Percentiles rank a stretch among this genome's conserved stretches.
These are phyloP conservation scores for Hippophae gyantsensis DNA, from an alignment of 306 rosid species.

Conservation along the genomic window DNA sequence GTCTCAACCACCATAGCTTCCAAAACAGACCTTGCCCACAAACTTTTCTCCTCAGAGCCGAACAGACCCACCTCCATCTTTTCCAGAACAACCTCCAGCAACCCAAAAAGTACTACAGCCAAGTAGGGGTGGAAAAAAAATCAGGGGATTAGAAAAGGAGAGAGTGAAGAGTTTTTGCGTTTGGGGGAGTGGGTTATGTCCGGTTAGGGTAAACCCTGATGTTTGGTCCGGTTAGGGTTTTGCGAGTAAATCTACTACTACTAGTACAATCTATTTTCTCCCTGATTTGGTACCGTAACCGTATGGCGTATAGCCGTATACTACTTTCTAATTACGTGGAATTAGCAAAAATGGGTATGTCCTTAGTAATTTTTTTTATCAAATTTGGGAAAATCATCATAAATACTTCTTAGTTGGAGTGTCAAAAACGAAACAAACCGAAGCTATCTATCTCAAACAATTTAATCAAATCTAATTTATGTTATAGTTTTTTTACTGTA, in stretches of 20 bases:
- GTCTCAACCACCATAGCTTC: slow-evolving; percentile 39
- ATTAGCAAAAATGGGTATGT: too few relatives aligned
- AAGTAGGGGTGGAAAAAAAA: neutral
- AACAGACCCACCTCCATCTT: slow-evolving; percentile 37
- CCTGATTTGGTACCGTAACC: neutral
- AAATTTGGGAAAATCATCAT: too few relatives aligned
- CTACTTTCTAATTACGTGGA: too few relatives aligned
- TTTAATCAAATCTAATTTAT: too few relatives aligned
- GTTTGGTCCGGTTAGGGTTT: slow-evolving; percentile 57
- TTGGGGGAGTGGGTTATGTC: slow-evolving; percentile 28
- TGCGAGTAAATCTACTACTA: slow-evolving; percentile 8
- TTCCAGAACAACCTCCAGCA: slow-evolving; percentile 19
- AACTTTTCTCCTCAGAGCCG: slow-evolving; percentile 17
- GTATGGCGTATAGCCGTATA: neutral
- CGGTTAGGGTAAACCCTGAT: slow-evolving; percentile 39
- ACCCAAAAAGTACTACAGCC: neutral
- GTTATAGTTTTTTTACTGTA: too few relatives aligned
- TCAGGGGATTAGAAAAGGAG: slow-evolving; percentile 4
- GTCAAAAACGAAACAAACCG: too few relatives aligned
- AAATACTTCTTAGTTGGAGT: too few relatives aligned
- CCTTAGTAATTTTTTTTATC: too few relatives aligned
- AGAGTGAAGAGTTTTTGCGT: slow-evolving; percentile 11
- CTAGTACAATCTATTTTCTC: slow-evolving; percentile 8
- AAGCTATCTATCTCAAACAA: too few relatives aligned
- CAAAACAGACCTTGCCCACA: slow-evolving; percentile 23